These are phyloP conservation scores for Microbotryum scabiosae DNA, from an alignment of 1,284 basidiomycete genomes.

Conservation along the genomic window DNA sequence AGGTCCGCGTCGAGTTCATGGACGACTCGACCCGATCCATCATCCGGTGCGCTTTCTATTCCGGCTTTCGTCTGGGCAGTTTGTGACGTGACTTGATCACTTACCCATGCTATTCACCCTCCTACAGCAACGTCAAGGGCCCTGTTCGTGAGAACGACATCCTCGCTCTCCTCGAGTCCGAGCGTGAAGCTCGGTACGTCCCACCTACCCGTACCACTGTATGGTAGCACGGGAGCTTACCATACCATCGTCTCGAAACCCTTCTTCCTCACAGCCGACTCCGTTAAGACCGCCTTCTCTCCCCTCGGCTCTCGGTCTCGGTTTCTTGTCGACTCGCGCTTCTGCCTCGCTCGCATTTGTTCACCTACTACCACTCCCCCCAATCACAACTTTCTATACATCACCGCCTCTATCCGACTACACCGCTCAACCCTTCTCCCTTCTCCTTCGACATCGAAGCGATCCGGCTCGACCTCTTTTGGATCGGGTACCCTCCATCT, in stretches of 20 bases:
- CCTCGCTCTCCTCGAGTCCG: conserved; percentile 92
- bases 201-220: neutral
- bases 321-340: neutral
- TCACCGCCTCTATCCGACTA: too few species aligned
- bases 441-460: too few species aligned
- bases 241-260: neutral
- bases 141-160: conserved; percentile 96
- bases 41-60: conserved; percentile 53
- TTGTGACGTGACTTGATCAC: neutral
- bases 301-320: neutral
- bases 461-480: too few species aligned
- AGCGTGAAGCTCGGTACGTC: conserved; percentile 92
- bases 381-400: neutral
- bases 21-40: conserved; percentile 93
- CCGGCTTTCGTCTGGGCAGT: neutral
- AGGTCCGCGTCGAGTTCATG: conserved; percentile 99
- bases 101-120: neutral
- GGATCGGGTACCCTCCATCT: too few species aligned
- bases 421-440: too few species aligned
- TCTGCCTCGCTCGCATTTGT: neutral
- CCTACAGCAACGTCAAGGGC: conserved; percentile 78
- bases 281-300: conserved; percentile 7
- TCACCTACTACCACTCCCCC: neutral
- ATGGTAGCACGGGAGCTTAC: too few species aligned
- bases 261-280: conserved; percentile 12